Conservation (phyloP, 805 yeast species). For the Nakazawaea molendinolei region DNA sequence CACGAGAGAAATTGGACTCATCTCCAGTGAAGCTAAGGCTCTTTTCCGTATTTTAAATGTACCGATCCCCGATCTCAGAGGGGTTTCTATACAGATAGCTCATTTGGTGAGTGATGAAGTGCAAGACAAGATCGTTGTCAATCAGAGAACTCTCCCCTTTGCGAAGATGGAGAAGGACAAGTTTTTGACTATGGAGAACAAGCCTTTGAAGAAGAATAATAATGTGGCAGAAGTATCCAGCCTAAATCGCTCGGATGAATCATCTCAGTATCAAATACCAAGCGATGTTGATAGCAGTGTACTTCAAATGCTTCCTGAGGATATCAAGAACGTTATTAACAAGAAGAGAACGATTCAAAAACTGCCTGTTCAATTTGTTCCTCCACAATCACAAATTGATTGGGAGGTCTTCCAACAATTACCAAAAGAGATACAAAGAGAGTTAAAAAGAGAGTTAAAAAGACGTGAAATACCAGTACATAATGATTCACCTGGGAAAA, state of each 20-base stretch:
- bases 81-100: constrained; percentile 66
- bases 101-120: constrained; percentile 38
- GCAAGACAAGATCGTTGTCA: constrained; percentile 16
- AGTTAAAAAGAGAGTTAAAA: constrained; percentile 46
- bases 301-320: constrained; percentile 20
- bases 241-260: too few species aligned
- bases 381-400: constrained; percentile 30
- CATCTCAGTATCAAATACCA: constrained; percentile 18
- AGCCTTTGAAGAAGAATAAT: background rate
- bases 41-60: constrained; percentile 50
- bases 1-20: constrained; percentile 52
- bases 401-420: constrained; percentile 57
- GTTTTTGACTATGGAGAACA: background rate
- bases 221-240: too few species aligned
- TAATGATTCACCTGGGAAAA: constrained; percentile 13
- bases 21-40: constrained; percentile 52
- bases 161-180: constrained; percentile 15
- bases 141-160: constrained; percentile 30
- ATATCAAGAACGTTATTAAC: constrained; percentile 13
- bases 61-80: constrained; percentile 67
- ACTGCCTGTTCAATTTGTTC: constrained; percentile 14
- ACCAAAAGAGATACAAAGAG: constrained; percentile 61
- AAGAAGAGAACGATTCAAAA: constrained; percentile 7
- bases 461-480: constrained; percentile 27
- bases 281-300: constrained; percentile 22